Evolutionary conservation across 257 asterid genomes (phyloP).

Genomic region (Scutellaria minor): DNA sequence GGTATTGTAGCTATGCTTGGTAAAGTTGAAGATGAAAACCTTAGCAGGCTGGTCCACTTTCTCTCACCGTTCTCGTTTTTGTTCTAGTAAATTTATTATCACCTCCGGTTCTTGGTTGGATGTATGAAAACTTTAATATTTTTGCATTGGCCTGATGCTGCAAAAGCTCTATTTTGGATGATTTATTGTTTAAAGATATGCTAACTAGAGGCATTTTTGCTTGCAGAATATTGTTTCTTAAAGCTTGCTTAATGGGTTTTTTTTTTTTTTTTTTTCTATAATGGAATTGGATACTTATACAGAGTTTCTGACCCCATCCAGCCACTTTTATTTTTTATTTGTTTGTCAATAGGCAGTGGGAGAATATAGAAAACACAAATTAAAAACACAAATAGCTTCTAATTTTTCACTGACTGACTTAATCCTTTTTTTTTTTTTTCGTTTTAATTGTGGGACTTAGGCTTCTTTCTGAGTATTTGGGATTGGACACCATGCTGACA

Average conservation of each 20-base stretch:
- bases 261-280: not conserved
- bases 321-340: conserved; percentile 1
- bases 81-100: conserved; percentile 16
- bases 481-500: conserved; percentile 75
- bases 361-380: conserved; percentile 2
- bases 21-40: conserved; percentile 63
- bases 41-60: conserved; percentile 71
- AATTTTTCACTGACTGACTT: not conserved
- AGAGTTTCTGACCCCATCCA: conserved; percentile 10
- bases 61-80: conserved; percentile 20
- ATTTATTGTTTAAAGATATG: conserved; percentile 1
- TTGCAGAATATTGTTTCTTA: conserved; percentile 19
- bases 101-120: not conserved
- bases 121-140: conserved; percentile 26
- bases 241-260: not conserved
- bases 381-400: too few relatives aligned
- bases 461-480: conserved; percentile 73
- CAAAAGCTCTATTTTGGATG: conserved; percentile 18
- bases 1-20: conserved; percentile 90
- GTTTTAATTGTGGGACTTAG: conserved; percentile 48
- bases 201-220: conserved; percentile 13
- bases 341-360: conserved; percentile 3
- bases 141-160: conserved; percentile 13
- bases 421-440: conserved; percentile 29
- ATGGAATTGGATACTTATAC: conserved; percentile 9